A percentile compares a stretch with the other conserved stretches of the same genome.
These are phyloP conservation scores for Gentiana macrophylla DNA, from an alignment of 257 asterid genomes.

Conservation along the genomic window DNA sequence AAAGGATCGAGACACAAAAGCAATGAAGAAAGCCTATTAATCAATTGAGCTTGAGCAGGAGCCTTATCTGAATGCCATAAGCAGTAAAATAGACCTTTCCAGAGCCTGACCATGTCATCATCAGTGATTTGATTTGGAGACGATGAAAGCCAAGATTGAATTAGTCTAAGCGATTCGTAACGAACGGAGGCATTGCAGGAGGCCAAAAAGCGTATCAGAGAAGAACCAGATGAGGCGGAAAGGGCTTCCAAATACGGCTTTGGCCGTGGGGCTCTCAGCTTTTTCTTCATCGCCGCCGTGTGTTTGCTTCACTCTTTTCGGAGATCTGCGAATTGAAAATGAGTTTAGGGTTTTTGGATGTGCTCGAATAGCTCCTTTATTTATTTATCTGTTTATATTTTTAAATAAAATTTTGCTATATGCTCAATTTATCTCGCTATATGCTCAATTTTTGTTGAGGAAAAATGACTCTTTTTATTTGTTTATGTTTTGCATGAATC, in stretches of 20 bases:
- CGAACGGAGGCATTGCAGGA: conserved; percentile 68
- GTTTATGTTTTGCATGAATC: too few relatives aligned
- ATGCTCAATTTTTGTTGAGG: too few relatives aligned
- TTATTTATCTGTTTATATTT: too few relatives aligned
- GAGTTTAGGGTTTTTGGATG: not conserved
- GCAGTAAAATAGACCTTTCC: conserved; percentile 94
- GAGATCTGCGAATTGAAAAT: too few relatives aligned
- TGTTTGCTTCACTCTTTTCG: not conserved
- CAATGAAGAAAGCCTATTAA: conserved; percentile 48
- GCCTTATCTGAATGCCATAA: conserved; percentile 91
- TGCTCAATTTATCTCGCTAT: too few relatives aligned
- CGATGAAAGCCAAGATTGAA: conserved; percentile 57
- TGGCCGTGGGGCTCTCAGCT: conserved; percentile 2
- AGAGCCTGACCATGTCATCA: conserved; percentile 59
- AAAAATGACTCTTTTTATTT: too few relatives aligned
- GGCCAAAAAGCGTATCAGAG: conserved; percentile 58
- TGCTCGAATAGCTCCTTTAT: too few relatives aligned
- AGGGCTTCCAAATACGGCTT: conserved; percentile 17
- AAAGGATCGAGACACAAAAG: conserved; percentile 40
- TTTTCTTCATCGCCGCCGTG: too few relatives aligned
- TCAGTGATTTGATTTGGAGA: conserved; percentile 40
- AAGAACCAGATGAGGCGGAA: conserved; percentile 27
- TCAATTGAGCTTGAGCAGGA: conserved; percentile 60
- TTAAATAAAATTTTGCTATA: too few relatives aligned
- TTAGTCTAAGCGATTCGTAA: conserved; percentile 17